phyloP scores from a whole-genome alignment of 768 basidiomycete species.

The Galerina sulciceps region DNA sequence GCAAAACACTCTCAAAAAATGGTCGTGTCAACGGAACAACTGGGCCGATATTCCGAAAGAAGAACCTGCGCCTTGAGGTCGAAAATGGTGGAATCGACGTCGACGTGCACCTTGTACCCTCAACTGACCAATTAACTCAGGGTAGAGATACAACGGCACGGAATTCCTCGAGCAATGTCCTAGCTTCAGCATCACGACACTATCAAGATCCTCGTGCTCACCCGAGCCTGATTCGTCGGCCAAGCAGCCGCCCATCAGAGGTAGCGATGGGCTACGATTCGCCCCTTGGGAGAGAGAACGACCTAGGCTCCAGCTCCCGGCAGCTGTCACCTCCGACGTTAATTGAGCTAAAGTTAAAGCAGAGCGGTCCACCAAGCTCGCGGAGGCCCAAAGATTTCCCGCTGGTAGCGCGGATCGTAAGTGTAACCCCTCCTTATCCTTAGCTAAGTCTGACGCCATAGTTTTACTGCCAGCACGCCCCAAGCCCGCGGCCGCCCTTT shows the following conservation, averaged over 20 bases:
- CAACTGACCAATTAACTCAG: constrained; percentile 4
- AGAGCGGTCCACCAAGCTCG: constrained; percentile 8
- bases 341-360: constrained; percentile 34
- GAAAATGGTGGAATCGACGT: constrained; percentile 45
- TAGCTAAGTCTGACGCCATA: neutral
- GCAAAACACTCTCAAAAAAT: neutral
- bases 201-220: neutral
- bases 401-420: constrained; percentile 42
- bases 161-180: neutral
- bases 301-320: neutral
- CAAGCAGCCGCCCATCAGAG: neutral
- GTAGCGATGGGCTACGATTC: neutral
- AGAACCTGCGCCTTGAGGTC: constrained; percentile 44
- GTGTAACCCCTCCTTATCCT: constrained; percentile 18
- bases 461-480: constrained; percentile 34
- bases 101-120: constrained; percentile 41
- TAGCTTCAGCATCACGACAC: neutral
- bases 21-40: neutral
- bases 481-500: constrained; percentile 39
- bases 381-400: constrained; percentile 29
- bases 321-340: constrained; percentile 24
- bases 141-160: neutral
- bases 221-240: neutral
- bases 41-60: constrained; percentile 15
- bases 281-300: neutral